Evolutionary conservation across 257 asterid species (phyloP).

Genomic region (Gardenia jasminoides): DNA sequence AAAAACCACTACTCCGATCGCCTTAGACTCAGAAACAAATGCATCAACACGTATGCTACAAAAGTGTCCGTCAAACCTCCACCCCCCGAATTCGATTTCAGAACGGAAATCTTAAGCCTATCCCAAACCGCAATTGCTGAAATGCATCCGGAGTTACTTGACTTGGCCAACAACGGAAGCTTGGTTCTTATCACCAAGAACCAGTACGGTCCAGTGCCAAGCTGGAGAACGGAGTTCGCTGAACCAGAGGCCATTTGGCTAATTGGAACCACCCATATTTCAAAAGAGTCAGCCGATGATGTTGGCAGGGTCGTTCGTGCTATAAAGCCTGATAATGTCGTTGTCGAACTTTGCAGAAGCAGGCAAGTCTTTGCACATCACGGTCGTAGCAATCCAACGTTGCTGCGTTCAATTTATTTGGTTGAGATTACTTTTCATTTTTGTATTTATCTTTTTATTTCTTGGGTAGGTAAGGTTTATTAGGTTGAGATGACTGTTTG

Average conservation of each 20-base stretch:
- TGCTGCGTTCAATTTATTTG: no score
- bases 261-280: conserved; percentile 74
- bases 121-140: conserved; percentile 57
- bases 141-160: conserved; percentile 64
- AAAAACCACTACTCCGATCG: neutral
- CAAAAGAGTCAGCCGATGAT: conserved; percentile 49
- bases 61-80: conserved; percentile 49
- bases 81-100: conserved; percentile 67
- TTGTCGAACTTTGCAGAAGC: conserved; percentile 95
- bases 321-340: conserved; percentile 75
- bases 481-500: no score
- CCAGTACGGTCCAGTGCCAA: conserved; percentile 79
- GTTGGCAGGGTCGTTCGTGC: conserved; percentile 73
- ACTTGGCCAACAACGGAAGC: conserved; percentile 68
- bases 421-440: no score
- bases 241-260: conserved; percentile 89
- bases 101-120: conserved; percentile 40
- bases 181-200: conserved; percentile 53
- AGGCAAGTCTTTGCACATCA: conserved; percentile 49
- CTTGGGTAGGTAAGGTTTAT: no score
- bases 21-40: neutral
- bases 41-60: neutral
- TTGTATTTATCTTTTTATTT: no score
- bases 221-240: conserved; percentile 76
- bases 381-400: neutral